Conservation (phyloP, 371 early-diverging fungal genomes). For the Rhizomucor pusillus region DNA sequence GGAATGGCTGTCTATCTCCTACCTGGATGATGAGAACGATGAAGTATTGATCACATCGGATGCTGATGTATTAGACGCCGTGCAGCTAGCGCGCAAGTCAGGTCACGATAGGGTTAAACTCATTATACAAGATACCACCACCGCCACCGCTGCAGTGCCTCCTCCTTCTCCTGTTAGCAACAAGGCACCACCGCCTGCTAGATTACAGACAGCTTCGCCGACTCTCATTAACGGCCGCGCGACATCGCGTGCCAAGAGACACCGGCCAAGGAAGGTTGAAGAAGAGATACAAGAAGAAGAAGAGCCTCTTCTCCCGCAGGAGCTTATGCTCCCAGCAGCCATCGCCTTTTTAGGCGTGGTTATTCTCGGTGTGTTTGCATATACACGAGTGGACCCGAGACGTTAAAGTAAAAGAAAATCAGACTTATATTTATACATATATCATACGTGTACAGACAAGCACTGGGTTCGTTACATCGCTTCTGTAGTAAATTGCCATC, state of each 20-base stretch:
- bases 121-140: conserved; percentile 47
- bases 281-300: conserved; percentile 5
- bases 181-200: neutral
- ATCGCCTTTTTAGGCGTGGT: conserved; percentile 56
- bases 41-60: conserved; percentile 72
- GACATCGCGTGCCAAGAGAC: neutral
- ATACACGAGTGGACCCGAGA: conserved; percentile 14
- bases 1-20: conserved; percentile 65
- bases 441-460: no score
- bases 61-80: conserved; percentile 78
- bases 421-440: no score
- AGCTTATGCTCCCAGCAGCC: conserved; percentile 60
- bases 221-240: neutral
- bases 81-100: conserved; percentile 66
- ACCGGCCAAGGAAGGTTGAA: neutral
- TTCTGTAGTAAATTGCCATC: no score
- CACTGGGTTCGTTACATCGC: no score
- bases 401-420: conserved; percentile 4
- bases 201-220: conserved; percentile 1
- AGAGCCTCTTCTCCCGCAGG: conserved; percentile 42
- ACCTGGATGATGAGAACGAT: conserved; percentile 88
- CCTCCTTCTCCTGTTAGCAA: neutral
- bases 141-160: conserved; percentile 1
- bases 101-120: conserved; percentile 74
- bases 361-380: conserved; percentile 59